Evolutionary conservation across 2,329 filamentous ascomycete species (phyloP).

Genomic region (Mycosphaerella arachidis): DNA sequence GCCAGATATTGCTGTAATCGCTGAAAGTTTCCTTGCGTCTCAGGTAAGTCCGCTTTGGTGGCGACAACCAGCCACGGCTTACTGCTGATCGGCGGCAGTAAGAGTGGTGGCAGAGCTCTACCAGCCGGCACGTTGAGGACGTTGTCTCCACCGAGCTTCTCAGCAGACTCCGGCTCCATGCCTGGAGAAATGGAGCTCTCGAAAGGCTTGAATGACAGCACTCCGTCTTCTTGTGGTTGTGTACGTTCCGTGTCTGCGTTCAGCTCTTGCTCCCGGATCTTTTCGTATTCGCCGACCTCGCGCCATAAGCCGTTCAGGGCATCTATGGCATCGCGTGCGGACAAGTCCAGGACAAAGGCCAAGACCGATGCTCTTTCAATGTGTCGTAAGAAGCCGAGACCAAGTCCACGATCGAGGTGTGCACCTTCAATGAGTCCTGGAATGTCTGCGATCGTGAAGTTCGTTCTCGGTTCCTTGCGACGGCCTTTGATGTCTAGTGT

Average conservation of each 20-base stretch:
- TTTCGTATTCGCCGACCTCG: conserved; percentile 85
- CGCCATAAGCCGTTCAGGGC: conserved; percentile 81
- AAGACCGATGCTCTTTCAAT: conserved; percentile 90
- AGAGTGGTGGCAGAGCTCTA: conserved; percentile 42
- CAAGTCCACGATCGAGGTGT: conserved; percentile 85
- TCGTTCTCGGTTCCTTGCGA: conserved; percentile 58
- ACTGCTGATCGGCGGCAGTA: conserved; percentile 69
- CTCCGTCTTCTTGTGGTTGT: conserved; percentile 39
- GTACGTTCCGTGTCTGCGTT: conserved; percentile 57
- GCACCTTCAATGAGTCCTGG: conserved; percentile 89
- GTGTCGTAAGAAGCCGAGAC: conserved; percentile 86
- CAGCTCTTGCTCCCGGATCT: conserved; percentile 67
- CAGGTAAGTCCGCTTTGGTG: conserved; percentile 81
- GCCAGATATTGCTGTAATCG: conserved; percentile 67
- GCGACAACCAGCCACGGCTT: conserved; percentile 98
- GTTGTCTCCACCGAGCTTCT: conserved; percentile 20
- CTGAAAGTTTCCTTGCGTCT: conserved; percentile 72
- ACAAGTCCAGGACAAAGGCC: conserved; percentile 87
- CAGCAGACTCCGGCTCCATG: conserved; percentile 15
- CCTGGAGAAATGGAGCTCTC: conserved; percentile 36
- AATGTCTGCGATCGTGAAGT: conserved; percentile 93
- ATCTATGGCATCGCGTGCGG: conserved; percentile 69
- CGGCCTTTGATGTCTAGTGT: conserved; percentile 43
- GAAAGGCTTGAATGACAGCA: conserved; percentile 47
- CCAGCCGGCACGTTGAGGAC: conserved; percentile 24